Conservation (phyloP, 176 grass and related monocot species). For the Triticum urartu region DNA sequence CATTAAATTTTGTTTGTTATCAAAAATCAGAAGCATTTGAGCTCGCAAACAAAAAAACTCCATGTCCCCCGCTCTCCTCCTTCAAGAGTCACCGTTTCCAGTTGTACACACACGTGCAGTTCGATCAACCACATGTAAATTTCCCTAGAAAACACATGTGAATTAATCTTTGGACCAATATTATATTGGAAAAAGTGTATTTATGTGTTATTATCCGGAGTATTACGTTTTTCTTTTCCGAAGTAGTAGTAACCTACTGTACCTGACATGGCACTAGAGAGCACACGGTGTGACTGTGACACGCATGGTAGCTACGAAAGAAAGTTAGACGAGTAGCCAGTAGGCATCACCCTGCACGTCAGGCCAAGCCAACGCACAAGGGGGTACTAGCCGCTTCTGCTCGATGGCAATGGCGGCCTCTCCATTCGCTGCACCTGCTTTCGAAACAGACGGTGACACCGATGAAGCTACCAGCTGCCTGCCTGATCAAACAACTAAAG, state of each 20-base stretch:
- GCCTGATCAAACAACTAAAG: neutral
- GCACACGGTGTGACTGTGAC: neutral
- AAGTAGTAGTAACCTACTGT: neutral
- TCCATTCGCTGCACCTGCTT: neutral
- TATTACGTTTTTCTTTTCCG: too few relatives aligned
- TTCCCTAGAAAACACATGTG: neutral
- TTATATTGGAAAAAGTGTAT: too few relatives aligned
- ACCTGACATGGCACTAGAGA: neutral
- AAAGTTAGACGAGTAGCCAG: neutral
- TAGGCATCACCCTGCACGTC: slow-evolving; percentile 1
- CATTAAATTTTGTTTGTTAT: too few relatives aligned
- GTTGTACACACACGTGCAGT: neutral
- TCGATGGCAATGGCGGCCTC: neutral
- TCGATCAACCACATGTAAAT: neutral
- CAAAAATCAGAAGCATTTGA: too few relatives aligned
- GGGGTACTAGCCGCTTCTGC: neutral
- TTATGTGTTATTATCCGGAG: too few relatives aligned
- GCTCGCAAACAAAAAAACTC: too few relatives aligned
- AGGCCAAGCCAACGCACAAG: neutral
- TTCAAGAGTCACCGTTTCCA: neutral
- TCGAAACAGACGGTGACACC: neutral
- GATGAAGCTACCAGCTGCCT: neutral
- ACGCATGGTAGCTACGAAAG: neutral
- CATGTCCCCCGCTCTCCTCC: too few relatives aligned
- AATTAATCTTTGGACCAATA: too few relatives aligned